Conservation (phyloP, 1,284 basidiomycete genomes). For the Cutaneotrichosporon sp. region DNA sequence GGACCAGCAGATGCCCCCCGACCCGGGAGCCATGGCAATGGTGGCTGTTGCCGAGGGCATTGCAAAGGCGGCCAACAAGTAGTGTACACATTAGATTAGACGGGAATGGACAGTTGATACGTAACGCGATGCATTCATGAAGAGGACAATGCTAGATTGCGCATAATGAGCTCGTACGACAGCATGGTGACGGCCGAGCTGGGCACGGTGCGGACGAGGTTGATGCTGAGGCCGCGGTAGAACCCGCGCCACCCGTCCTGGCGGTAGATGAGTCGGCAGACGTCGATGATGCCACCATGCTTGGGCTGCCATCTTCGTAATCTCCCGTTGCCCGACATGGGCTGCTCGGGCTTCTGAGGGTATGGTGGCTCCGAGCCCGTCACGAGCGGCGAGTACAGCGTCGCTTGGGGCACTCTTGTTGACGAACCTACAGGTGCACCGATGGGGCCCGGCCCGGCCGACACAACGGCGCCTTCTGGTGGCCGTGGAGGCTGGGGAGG, state of each 20-base stretch:
- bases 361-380: slow-evolving; percentile 33
- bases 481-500: background rate
- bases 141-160: slow-evolving; percentile 36
- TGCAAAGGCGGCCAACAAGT: slow-evolving; percentile 23
- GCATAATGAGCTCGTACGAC: slow-evolving; percentile 63
- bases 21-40: slow-evolving; percentile 52
- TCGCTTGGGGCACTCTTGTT: slow-evolving; percentile 5
- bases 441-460: background rate
- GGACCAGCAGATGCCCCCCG: slow-evolving; percentile 45
- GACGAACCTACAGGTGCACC: slow-evolving; percentile 2
- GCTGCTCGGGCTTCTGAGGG: slow-evolving; percentile 5
- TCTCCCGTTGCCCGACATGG: background rate
- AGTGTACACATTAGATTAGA: background rate
- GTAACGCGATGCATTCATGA: slow-evolving; percentile 13
- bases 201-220: slow-evolving; percentile 86
- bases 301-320: slow-evolving; percentile 23
- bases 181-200: slow-evolving; percentile 91
- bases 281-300: slow-evolving; percentile 64
- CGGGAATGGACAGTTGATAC: background rate
- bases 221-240: slow-evolving; percentile 86
- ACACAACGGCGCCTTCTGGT: background rate
- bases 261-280: slow-evolving; percentile 66
- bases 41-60: slow-evolving; percentile 46
- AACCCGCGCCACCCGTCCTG: slow-evolving; percentile 83
- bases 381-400: slow-evolving; percentile 33